These are phyloP conservation scores for Thalassiosira livingstoniorum DNA, from an alignment of 352 stramenopile species.

Conservation along the genomic window DNA sequence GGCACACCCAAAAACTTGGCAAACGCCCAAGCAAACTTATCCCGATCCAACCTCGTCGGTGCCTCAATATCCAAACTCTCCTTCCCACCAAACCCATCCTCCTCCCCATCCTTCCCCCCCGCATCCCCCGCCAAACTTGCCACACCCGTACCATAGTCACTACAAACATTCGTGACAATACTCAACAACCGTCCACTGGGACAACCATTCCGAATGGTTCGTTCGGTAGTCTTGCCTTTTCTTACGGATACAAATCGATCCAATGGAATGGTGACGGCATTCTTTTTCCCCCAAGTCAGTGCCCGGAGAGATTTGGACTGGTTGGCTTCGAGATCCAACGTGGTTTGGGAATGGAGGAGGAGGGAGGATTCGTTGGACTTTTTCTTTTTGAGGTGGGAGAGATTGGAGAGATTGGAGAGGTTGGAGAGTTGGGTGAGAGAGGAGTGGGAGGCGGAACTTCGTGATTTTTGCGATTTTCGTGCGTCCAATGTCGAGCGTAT, in stretches of 20 bases:
- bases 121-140: no score
- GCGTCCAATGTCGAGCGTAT: constrained; percentile 4
- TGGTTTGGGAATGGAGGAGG: constrained; percentile 15
- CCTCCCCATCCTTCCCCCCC: no score
- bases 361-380: not conserved
- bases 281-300: constrained; percentile 83
- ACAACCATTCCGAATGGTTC: constrained; percentile 68
- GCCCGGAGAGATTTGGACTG: constrained; percentile 39
- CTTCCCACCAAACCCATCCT: no score
- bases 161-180: constrained; percentile 72
- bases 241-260: constrained; percentile 70
- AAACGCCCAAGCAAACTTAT: constrained; percentile 85
- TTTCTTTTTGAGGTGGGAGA: not conserved
- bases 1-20: constrained; percentile 76
- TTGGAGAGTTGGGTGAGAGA: not conserved
- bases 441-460: not conserved
- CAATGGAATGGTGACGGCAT: constrained; percentile 68
- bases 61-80: constrained; percentile 82
- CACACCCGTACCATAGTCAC: no score
- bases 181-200: constrained; percentile 62
- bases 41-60: constrained; percentile 77
- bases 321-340: constrained; percentile 3
- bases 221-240: constrained; percentile 82
- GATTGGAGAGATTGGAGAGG: not conserved
- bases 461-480: not conserved